Conservation (phyloP, 108 stramenopile species). For the Cyclotella cryptica region DNA sequence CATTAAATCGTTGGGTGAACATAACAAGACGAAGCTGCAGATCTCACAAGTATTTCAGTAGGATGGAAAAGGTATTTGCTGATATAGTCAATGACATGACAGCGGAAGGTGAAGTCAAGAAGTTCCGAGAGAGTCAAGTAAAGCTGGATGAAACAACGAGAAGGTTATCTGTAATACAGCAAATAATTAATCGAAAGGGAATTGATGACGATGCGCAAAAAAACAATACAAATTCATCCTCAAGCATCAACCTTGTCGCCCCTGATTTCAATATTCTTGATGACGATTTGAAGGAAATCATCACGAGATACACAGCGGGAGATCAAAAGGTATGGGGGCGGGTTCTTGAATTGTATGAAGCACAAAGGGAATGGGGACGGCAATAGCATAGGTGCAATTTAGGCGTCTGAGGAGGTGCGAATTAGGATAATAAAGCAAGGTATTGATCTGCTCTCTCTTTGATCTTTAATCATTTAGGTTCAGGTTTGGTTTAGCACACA, state of each 20-base stretch:
- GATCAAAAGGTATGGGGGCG: slow-evolving; percentile 30
- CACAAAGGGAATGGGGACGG: slow-evolving; percentile 17
- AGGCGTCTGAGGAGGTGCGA: not conserved
- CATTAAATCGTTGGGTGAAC: slow-evolving; percentile 23
- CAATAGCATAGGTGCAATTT: not conserved
- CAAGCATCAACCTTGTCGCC: slow-evolving; percentile 12
- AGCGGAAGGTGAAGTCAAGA: not conserved
- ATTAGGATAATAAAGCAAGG: no score
- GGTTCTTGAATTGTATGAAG: slow-evolving; percentile 25
- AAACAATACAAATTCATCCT: not conserved
- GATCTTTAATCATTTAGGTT: not conserved
- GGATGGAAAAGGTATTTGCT: slow-evolving; percentile 2
- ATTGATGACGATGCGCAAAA: not conserved
- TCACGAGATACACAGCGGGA: slow-evolving; percentile 28
- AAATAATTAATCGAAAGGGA: not conserved
- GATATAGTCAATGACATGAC: not conserved
- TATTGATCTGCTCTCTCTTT: not conserved
- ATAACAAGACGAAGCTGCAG: slow-evolving; percentile 14
- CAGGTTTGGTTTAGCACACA: no score
- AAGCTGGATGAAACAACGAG: not conserved
- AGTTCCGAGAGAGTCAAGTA: slow-evolving; percentile 9
- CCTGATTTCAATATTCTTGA: slow-evolving; percentile 27
- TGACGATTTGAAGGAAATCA: slow-evolving; percentile 24
- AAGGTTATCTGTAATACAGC: not conserved
- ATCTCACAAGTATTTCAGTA: slow-evolving; percentile 3